Conservation (phyloP, 2,329 filamentous ascomycete species). For the Trichocomaceae sp. region DNA sequence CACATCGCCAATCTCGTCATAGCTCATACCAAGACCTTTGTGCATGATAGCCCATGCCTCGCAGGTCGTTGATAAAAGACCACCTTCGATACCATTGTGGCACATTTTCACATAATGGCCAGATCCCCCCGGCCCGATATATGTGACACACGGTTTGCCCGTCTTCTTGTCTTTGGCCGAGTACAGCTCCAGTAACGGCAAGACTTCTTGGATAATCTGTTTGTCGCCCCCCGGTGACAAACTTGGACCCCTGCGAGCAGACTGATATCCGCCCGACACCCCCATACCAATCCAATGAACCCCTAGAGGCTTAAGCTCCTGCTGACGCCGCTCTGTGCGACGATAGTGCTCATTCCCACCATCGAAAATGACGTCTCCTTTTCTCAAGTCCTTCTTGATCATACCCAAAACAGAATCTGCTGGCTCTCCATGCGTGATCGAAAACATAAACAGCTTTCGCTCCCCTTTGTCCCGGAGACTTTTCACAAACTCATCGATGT, state of each 20-base stretch:
- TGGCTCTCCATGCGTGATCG: constrained; percentile 34
- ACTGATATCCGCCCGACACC: constrained; percentile 64
- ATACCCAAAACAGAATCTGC: constrained; percentile 31
- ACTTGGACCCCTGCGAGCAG: constrained; percentile 59
- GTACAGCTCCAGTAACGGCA: constrained; percentile 56
- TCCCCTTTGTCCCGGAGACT: constrained; percentile 28
- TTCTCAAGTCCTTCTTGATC: constrained; percentile 47
- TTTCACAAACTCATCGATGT: constrained; percentile 30
- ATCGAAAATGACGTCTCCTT: constrained; percentile 62
- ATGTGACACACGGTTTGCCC: constrained; percentile 54
- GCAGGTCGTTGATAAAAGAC: constrained; percentile 58
- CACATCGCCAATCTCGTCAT: constrained; percentile 55
- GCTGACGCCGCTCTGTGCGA: constrained; percentile 58
- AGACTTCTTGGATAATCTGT: constrained; percentile 50
- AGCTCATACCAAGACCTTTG: constrained; percentile 50
- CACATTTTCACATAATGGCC: constrained; percentile 73
- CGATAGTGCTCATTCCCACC: constrained; percentile 62
- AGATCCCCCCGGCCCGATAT: constrained; percentile 55
- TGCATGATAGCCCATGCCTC: constrained; percentile 62
- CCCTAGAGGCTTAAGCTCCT: constrained; percentile 49
- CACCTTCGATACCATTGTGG: constrained; percentile 68
- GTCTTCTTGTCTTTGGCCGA: constrained; percentile 55
- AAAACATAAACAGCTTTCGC: constrained; percentile 35
- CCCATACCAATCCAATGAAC: constrained; percentile 63
- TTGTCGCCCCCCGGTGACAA: constrained; percentile 59